Evolutionary conservation across 495 filamentous ascomycete genomes (phyloP).

Genomic region (Trichoderma erinaceum): DNA sequence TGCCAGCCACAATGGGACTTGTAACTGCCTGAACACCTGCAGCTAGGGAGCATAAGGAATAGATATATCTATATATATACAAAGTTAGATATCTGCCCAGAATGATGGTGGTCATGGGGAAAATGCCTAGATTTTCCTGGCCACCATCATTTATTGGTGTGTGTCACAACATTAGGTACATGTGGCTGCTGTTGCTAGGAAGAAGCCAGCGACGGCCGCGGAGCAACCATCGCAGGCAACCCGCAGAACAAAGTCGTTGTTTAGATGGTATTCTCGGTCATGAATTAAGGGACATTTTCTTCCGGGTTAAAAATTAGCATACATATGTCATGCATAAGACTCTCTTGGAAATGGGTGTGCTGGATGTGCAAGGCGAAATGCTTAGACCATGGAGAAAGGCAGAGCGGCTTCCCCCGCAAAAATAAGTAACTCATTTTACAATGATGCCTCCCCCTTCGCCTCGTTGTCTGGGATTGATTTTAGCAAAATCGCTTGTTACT

Average conservation of each 20-base stretch:
- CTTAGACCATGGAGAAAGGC: not conserved
- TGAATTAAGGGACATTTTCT: not conserved
- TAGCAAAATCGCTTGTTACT: not conserved
- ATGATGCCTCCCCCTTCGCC: not conserved
- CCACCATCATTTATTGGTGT: not conserved
- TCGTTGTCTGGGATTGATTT: not conserved
- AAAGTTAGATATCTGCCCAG: not conserved
- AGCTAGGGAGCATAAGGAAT: conserved; percentile 21
- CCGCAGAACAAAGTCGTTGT: not conserved
- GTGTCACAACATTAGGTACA: not conserved
- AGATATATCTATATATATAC: not conserved
- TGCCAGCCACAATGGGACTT: conserved; percentile 20
- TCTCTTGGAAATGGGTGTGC: not conserved
- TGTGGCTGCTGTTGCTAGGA: conserved; percentile 3
- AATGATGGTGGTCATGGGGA: too few relatives aligned
- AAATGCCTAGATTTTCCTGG: not conserved
- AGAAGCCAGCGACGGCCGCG: not conserved
- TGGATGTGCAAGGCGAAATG: not conserved
- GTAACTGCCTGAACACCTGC: conserved; percentile 19
- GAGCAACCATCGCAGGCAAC: not conserved
- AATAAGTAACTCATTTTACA: not conserved
- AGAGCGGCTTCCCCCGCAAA: not conserved
- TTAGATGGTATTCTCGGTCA: not conserved
- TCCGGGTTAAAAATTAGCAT: not conserved
- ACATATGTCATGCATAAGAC: not conserved